Evolutionary conservation across 2,329 filamentous ascomycete species (phyloP).

Genomic region (Xylariaceae sp.): DNA sequence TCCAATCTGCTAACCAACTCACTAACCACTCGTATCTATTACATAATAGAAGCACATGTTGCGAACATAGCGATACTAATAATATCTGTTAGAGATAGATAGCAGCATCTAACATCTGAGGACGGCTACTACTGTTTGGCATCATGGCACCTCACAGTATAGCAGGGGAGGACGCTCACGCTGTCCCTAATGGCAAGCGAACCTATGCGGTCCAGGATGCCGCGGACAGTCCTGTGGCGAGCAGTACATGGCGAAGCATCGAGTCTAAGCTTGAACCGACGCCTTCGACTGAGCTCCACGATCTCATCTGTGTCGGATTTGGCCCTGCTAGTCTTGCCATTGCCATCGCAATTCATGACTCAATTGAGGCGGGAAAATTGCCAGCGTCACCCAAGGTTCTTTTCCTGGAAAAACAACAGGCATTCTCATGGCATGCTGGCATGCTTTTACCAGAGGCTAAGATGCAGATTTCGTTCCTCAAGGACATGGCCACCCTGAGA

Average conservation of each 20-base stretch:
- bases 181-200: constrained; percentile 13
- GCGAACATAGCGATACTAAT: background rate
- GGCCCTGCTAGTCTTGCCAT: constrained; percentile 87
- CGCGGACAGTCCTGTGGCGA: background rate
- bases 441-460: constrained; percentile 90
- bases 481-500: constrained; percentile 85
- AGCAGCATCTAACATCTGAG: background rate
- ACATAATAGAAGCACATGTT: background rate
- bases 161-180: constrained; percentile 26
- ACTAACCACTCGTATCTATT: background rate
- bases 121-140: background rate
- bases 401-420: constrained; percentile 79
- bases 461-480: constrained; percentile 98
- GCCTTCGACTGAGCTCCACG: constrained; percentile 61
- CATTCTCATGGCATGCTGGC: constrained; percentile 88
- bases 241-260: constrained; percentile 13
- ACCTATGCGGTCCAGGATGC: background rate
- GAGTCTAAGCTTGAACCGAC: constrained; percentile 47
- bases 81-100: background rate
- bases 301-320: constrained; percentile 87
- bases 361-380: constrained; percentile 50
- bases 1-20: background rate
- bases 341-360: constrained; percentile 81
- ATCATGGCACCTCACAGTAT: constrained; percentile 31
- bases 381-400: constrained; percentile 60